Evolutionary conservation across 768 basidiomycete species (phyloP).

Genomic region (Boletus coccyginus): DNA sequence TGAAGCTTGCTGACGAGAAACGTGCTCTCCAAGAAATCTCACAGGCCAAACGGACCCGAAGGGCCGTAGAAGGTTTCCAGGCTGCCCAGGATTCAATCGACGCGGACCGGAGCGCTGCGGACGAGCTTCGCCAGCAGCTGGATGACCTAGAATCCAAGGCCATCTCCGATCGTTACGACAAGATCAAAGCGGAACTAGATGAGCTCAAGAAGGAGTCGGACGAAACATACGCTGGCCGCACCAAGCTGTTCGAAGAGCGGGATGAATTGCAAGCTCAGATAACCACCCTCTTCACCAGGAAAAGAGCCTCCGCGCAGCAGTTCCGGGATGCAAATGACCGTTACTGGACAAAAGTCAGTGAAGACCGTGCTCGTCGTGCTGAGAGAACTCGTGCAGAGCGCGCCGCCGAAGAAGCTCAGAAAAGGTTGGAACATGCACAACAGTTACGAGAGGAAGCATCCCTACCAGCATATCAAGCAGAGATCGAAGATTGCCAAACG

Average conservation of each 20-base stretch:
- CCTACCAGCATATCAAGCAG: constrained; percentile 82
- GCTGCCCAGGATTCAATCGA: constrained; percentile 79
- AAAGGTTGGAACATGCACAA: constrained; percentile 75
- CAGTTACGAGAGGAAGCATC: constrained; percentile 89
- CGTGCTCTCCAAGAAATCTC: constrained; percentile 87
- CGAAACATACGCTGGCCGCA: constrained; percentile 75
- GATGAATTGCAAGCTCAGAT: constrained; percentile 67
- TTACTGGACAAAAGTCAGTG: constrained; percentile 80
- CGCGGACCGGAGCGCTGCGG: constrained; percentile 66
- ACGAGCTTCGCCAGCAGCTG: constrained; percentile 76
- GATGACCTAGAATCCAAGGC: constrained; percentile 91
- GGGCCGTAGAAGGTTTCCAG: constrained; percentile 78
- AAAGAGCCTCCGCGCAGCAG: constrained; percentile 56
- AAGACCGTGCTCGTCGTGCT: constrained; percentile 81
- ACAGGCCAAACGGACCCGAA: constrained; percentile 65
- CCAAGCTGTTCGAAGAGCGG: constrained; percentile 85
- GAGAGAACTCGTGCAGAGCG: constrained; percentile 75
- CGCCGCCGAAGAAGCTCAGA: constrained; percentile 72
- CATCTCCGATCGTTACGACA: constrained; percentile 74
- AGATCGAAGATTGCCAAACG: constrained; percentile 96
- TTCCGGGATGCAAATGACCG: constrained; percentile 84
- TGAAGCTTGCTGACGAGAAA: constrained; percentile 96
- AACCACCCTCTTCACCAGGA: constrained; percentile 64
- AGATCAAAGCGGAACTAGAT: constrained; percentile 82
- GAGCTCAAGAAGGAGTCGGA: constrained; percentile 83